Percentiles rank a stretch among this genome's conserved stretches.
These are phyloP conservation scores for Hawksworthiomyces lignivorus DNA, from an alignment of 2,329 filamentous ascomycete species.

Conservation along the genomic window DNA sequence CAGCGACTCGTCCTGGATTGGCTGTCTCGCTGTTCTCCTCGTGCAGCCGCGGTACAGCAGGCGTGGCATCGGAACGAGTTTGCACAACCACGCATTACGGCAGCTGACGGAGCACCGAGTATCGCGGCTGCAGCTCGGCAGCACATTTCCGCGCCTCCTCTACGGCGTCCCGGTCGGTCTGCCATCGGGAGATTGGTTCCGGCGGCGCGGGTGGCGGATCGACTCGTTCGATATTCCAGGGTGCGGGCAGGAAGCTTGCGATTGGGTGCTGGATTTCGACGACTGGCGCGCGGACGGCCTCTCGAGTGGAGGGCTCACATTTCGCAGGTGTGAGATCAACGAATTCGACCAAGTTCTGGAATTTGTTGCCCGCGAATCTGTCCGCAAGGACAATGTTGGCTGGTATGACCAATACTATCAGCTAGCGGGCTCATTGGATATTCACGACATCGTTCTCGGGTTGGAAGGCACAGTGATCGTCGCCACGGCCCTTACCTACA, in stretches of 20 bases:
- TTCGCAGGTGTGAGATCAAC: constrained; percentile 35
- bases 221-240: constrained; percentile 32
- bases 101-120: constrained; percentile 44
- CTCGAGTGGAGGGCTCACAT: constrained; percentile 32
- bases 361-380: constrained; percentile 41
- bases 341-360: constrained; percentile 41
- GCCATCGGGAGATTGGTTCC: constrained; percentile 43
- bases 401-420: constrained; percentile 54
- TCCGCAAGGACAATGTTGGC: constrained; percentile 40
- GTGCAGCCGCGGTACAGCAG: constrained; percentile 40
- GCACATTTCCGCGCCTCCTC: constrained; percentile 50
- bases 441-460: constrained; percentile 48
- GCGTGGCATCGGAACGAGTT: constrained; percentile 43
- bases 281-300: constrained; percentile 38
- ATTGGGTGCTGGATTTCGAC: constrained; percentile 46
- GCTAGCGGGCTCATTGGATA: constrained; percentile 38
- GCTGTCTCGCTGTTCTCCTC: constrained; percentile 47
- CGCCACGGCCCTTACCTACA: constrained; percentile 48
- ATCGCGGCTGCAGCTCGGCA: constrained; percentile 47
- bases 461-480: constrained; percentile 41
- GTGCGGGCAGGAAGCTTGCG: constrained; percentile 41
- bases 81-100: constrained; percentile 44
- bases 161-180: constrained; percentile 43
- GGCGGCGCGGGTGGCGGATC: constrained; percentile 45
- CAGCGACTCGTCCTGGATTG: constrained; percentile 43